Conservation (phyloP, 2,329 filamentous ascomycete genomes). For the Colletotrichum chrysophilum region DNA sequence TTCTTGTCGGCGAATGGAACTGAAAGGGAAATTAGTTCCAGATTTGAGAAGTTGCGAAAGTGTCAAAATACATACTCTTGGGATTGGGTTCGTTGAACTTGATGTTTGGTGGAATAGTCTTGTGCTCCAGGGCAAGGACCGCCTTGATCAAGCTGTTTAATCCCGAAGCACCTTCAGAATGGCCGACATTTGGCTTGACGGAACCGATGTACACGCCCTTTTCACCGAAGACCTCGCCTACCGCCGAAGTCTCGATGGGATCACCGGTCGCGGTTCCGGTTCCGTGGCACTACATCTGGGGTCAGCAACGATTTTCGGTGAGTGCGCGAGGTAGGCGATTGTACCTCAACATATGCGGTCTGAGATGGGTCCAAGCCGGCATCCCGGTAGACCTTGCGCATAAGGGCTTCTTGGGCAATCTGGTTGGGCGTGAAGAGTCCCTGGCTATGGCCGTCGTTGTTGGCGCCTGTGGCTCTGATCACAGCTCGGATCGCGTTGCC, state of each 20-base stretch:
- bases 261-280: constrained; percentile 51
- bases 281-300: constrained; percentile 35
- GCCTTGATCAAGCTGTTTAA: constrained; percentile 48
- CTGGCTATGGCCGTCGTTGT: constrained; percentile 35
- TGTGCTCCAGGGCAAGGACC: constrained; percentile 42
- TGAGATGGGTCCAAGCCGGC: background rate
- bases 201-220: constrained; percentile 30
- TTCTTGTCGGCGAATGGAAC: background rate
- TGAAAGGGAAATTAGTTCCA: fast-evolving
- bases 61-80: constrained; percentile 24
- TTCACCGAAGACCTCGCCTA: constrained; percentile 24
- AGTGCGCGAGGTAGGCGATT: constrained; percentile 21
- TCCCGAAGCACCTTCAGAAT: constrained; percentile 48
- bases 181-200: constrained; percentile 44
- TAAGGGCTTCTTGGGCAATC: constrained; percentile 34
- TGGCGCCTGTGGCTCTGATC: constrained; percentile 31
- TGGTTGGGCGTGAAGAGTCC: constrained; percentile 45
- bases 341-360: background rate
- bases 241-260: constrained; percentile 41
- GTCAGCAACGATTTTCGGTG: fast-evolving
- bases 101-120: constrained; percentile 41
- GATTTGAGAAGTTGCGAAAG: fast-evolving
- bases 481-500: constrained; percentile 39
- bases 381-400: background rate
- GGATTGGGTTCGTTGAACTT: constrained; percentile 37